Conservation (phyloP, 1,284 basidiomycete species). For the Golubevia pallescens region DNA sequence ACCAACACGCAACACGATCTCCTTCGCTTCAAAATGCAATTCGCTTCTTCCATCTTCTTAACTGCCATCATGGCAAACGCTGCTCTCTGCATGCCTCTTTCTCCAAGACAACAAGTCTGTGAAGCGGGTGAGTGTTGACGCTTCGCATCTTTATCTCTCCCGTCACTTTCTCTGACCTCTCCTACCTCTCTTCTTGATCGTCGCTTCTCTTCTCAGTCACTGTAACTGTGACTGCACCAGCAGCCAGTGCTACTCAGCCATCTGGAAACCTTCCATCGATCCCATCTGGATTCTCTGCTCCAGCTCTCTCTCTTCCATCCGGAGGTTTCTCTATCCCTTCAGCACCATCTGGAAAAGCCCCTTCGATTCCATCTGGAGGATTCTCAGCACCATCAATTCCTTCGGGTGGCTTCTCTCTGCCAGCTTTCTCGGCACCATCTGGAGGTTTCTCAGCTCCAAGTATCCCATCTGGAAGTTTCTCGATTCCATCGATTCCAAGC, state of each 20-base stretch:
- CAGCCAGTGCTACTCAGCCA: neutral
- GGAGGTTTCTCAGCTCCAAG: neutral
- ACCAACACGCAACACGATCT: neutral
- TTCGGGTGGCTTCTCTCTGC: neutral
- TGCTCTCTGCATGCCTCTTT: neutral
- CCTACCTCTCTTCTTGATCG: too few relatives aligned
- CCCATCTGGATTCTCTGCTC: neutral
- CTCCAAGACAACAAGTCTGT: neutral
- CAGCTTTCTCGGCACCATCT: neutral
- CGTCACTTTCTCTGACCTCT: too few relatives aligned
- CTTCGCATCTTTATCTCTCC: too few relatives aligned
- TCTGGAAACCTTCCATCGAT: neutral
- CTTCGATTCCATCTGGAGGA: too few relatives aligned
- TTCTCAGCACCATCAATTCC: neutral
- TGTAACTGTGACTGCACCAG: neutral
- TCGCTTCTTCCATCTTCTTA: neutral
- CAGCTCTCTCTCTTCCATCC: neutral
- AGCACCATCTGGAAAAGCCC: too few relatives aligned
- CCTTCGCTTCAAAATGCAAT: neutral
- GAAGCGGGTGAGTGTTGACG: neutral
- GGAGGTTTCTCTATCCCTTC: neutral
- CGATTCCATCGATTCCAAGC: too few relatives aligned
- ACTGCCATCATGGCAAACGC: neutral
- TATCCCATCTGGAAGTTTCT: neutral
- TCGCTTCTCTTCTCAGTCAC: neutral